Base-by-base conservation (phyloP, 2,329 filamentous ascomycete genomes). In the Kalmusia sp. region DNA sequence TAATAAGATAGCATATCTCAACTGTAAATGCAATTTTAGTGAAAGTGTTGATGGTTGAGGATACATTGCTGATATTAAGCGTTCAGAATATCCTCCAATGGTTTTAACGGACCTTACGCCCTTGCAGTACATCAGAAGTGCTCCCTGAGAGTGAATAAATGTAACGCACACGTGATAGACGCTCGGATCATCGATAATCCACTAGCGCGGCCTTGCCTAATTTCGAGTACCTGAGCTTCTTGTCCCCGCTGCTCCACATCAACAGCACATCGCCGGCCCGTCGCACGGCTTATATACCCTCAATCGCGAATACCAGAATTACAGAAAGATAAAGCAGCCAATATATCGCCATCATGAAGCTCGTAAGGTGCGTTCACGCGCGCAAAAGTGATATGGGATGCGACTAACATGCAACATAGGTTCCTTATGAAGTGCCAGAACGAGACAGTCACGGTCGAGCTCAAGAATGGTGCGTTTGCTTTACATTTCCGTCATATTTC, bases 381-480 rank as follows among this genome's bases (percentile, higher is more conserved):
- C 9, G 11, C 27, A 54, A 33, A n/a, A 15, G 22, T 30, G 30
- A 41, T 17, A 43, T 35, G 30, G 27, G 28, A 45, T 58, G 55
- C 65, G 72, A 63, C 70, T 52, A 41, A 41, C 35, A 55, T 52
- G 43, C 43, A 8, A 34, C 40, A 47, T 57, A 98, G 95, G 76
- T 99, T 99, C 78, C 83, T 99, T 68, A 98, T 98, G 93, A 99
- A 99, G 84, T 98, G 93, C 79, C 88, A 91, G 78, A 98, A 97
- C 78, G 95, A 99, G 82, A 96, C 95, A 70, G 95, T 98, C 70
- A 98, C 93, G 38, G 91, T 99, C 77, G 95, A 99, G 79, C 84
- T 99, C 65, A 99, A 99, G 79, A 98, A 98, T 85, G 95, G 93
- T 95, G 82, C 39, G 76, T 66, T 8, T 27, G 37, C 25, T 37